Conservation (phyloP, 1,284 basidiomycete species). For the Ceratobasidium sp. region DNA sequence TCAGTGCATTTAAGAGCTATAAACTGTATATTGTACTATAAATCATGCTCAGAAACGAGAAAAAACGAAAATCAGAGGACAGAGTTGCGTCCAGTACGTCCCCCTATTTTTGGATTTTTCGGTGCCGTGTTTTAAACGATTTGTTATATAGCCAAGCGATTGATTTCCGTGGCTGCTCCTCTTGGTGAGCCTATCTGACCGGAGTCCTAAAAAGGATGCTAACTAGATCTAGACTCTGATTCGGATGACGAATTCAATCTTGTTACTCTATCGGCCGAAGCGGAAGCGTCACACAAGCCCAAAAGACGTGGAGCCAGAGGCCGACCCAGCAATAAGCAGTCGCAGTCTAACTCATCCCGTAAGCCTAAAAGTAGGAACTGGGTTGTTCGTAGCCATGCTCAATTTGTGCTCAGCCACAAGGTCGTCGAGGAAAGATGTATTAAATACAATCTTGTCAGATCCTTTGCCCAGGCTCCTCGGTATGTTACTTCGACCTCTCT, state of each 20-base stretch:
- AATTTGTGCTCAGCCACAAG: conserved; percentile 3
- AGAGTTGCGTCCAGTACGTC: not conserved
- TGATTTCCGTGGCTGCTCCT: conserved; percentile 24
- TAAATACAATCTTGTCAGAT: conserved; percentile 12
- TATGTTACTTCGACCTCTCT: conserved; percentile 3
- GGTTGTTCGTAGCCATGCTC: not conserved
- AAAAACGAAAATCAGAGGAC: not conserved
- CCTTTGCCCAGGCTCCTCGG: conserved; percentile 33
- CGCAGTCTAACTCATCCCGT: not conserved
- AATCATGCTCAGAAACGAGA: conserved; percentile 9
- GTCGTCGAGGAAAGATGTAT: conserved; percentile 24
- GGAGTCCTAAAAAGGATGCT: not conserved
- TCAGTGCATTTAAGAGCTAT: not conserved
- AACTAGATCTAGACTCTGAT: conserved; percentile 17
- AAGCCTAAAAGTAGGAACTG: not conserved
- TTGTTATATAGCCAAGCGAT: conserved; percentile 8
- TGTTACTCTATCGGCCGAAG: conserved; percentile 32
- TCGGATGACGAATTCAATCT: conserved; percentile 47
- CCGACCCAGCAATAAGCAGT: not conserved
- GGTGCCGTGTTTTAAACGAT: not conserved
- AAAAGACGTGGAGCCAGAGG: conserved; percentile 27
- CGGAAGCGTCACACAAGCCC: conserved; percentile 37
- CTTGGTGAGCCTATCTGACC: not conserved
- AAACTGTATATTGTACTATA: not conserved
- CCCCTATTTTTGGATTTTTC: not conserved